Evolutionary conservation across 2,329 filamentous ascomycete genomes (phyloP).

Genomic region (Lasiodiplodia theobromae): DNA sequence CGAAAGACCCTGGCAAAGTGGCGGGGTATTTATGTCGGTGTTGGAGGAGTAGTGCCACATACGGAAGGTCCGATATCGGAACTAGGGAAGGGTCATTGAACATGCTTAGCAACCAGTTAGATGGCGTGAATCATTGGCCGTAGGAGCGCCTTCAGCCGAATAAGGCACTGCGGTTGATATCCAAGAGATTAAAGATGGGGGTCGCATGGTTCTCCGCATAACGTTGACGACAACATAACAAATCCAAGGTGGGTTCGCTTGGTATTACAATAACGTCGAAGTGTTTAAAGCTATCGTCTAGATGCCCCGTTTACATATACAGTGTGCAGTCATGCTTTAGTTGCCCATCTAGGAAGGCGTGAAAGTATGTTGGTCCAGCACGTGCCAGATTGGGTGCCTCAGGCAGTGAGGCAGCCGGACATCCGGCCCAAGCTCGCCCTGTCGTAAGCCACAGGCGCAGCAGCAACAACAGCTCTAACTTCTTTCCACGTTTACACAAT

Average conservation of each 20-base stretch:
- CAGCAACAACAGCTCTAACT: constrained; percentile 20
- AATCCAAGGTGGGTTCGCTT: background rate
- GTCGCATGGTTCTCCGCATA: background rate
- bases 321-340: too few relatives aligned
- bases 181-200: background rate
- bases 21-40: constrained; percentile 23
- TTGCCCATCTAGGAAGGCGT: background rate
- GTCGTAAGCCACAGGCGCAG: constrained; percentile 22
- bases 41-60: constrained; percentile 1
- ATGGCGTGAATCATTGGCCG: background rate
- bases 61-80: constrained; percentile 25
- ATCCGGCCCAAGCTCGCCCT: constrained; percentile 21
- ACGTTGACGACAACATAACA: background rate
- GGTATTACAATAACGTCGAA: too few relatives aligned
- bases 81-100: background rate
- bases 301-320: background rate
- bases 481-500: constrained; percentile 17
- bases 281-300: too few relatives aligned
- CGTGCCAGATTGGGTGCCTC: background rate
- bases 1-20: background rate
- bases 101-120: background rate
- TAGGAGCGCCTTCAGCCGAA: background rate
- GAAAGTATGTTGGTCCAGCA: background rate
- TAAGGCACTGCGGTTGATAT: background rate
- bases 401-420: background rate